phyloP scores from a whole-genome alignment of 225 moss, liverwort and hornwort species.

The Polytrichum formosum region DNA sequence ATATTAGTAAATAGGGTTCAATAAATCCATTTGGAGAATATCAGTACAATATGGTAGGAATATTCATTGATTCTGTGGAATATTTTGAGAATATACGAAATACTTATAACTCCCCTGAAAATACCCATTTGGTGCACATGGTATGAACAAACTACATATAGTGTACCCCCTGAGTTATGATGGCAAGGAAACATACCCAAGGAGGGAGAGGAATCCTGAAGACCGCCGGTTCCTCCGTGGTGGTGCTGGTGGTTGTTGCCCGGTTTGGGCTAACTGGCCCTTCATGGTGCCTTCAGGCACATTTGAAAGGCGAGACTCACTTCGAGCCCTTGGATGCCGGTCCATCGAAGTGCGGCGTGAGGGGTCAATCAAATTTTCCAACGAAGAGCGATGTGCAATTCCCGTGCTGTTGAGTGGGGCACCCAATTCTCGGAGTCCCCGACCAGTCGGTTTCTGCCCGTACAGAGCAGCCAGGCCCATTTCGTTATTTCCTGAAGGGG shows the following conservation, averaged over 20 bases:
- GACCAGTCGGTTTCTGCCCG: background rate
- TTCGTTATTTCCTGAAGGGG: constrained; percentile 23
- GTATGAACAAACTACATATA: no score
- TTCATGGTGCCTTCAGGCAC: constrained; percentile 23
- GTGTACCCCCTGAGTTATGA: no score
- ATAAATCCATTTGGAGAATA: no score
- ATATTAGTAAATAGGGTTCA: no score
- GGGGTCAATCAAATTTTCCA: background rate
- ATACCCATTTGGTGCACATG: no score
- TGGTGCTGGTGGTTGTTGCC: constrained; percentile 1
- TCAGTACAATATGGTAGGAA: no score
- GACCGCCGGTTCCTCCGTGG: constrained; percentile 48
- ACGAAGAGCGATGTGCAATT: background rate
- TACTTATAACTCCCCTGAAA: no score
- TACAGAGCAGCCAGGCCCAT: constrained; percentile 22
- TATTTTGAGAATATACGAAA: no score
- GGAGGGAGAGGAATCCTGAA: constrained; percentile 49
- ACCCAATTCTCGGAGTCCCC: no score
- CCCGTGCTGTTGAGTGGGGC: background rate
- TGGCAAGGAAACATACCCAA: constrained; percentile 25
- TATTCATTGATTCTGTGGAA: no score
- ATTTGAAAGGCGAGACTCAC: constrained; percentile 35
- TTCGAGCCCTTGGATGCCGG: constrained; percentile 16
- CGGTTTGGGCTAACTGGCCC: constrained; percentile 16
- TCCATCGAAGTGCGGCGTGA: constrained; percentile 33